Evolutionary conservation across 1,284 basidiomycete genomes (phyloP).

Genomic region (Ceratobasidium sp.): DNA sequence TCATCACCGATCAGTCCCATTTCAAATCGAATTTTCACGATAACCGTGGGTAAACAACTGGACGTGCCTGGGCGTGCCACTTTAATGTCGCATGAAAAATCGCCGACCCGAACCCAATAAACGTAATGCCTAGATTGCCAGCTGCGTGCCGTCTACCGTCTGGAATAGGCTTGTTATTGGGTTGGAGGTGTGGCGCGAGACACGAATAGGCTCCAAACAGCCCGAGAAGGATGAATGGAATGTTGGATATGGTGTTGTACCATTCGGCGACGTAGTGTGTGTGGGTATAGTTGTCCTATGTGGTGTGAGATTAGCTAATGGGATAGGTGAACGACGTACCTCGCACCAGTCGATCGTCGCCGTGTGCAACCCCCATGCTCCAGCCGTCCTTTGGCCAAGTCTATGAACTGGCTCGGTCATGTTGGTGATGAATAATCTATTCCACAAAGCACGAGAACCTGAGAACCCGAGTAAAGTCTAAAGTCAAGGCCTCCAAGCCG

Average conservation of each 20-base stretch:
- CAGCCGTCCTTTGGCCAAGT: conserved; percentile 10
- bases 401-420: conserved; percentile 8
- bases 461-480: no score
- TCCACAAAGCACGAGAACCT: no score
- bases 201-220: conserved; percentile 40
- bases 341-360: conserved; percentile 46
- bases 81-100: conserved; percentile 45
- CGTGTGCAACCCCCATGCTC: conserved; percentile 44
- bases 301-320: no score
- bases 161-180: not conserved
- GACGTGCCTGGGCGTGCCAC: conserved; percentile 44
- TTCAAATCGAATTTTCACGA: no score
- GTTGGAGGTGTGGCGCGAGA: not conserved
- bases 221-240: conserved; percentile 45
- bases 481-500: no score
- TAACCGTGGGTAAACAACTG: no score
- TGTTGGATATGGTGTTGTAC: conserved; percentile 45
- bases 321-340: conserved; percentile 14
- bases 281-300: conserved; percentile 45
- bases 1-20: no score
- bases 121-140: conserved; percentile 30
- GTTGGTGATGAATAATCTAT: no score
- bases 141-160: conserved; percentile 36
- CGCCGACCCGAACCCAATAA: conserved; percentile 44
- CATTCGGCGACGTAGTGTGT: conserved; percentile 44